phyloP scores from a whole-genome alignment of 2,329 filamentous ascomycete genomes.

The Chaetomiaceae sp. region DNA sequence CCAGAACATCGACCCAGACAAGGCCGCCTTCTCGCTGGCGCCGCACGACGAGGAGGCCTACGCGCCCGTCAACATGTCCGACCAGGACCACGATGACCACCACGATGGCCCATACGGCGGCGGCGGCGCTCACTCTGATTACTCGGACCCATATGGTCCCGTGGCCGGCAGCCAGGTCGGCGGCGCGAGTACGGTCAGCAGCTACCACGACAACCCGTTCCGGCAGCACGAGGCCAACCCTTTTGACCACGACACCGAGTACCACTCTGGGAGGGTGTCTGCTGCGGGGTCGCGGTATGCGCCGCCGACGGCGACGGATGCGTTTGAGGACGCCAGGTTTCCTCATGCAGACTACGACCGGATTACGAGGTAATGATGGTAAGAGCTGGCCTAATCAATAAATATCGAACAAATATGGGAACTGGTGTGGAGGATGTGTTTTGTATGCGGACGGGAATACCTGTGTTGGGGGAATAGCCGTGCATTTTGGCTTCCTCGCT shows the following conservation, averaged over 20 bases:
- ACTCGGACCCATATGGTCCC: slow-evolving; percentile 26
- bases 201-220: slow-evolving; percentile 30
- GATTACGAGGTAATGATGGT: slow-evolving; percentile 33
- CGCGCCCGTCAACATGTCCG: slow-evolving; percentile 55
- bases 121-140: slow-evolving; percentile 18
- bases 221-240: slow-evolving; percentile 30
- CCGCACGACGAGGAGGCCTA: slow-evolving; percentile 65
- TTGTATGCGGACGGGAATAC: slow-evolving; percentile 1
- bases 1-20: slow-evolving; percentile 61
- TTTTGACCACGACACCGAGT: slow-evolving; percentile 50
- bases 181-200: slow-evolving; percentile 35
- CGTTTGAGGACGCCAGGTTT: slow-evolving; percentile 48
- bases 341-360: slow-evolving; percentile 56
- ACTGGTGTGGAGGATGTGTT: not conserved
- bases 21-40: slow-evolving; percentile 64
- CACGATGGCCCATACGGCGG: slow-evolving; percentile 21
- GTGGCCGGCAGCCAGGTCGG: not conserved
- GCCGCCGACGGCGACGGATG: slow-evolving; percentile 38
- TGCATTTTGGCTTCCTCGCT: slow-evolving; percentile 12
- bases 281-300: slow-evolving; percentile 33
- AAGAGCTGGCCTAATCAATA: not conserved
- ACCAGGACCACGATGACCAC: slow-evolving; percentile 40
- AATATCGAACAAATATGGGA: not conserved
- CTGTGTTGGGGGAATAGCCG: not conserved
- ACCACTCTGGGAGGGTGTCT: slow-evolving; percentile 33